Evolutionary conservation across 2,329 filamentous ascomycete genomes (phyloP).

Genomic region (Fusarium irregulare): DNA sequence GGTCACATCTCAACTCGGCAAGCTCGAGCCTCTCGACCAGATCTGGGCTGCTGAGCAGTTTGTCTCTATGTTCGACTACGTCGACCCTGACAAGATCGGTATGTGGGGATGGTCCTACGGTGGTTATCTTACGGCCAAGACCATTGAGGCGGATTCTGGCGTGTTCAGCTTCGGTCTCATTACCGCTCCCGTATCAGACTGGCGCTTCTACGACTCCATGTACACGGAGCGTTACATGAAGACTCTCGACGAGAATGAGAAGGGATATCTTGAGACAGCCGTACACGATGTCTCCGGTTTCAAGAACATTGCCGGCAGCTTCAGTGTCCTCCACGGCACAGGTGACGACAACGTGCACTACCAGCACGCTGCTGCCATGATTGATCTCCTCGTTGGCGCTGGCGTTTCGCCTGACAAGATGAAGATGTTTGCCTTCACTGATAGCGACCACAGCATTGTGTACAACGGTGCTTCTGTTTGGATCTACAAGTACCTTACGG

Average conservation of each 20-base stretch:
- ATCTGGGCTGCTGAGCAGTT: constrained; percentile 73
- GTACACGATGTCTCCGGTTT: constrained; percentile 70
- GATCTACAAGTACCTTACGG: constrained; percentile 72
- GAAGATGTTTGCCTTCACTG: constrained; percentile 73
- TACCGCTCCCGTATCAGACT: constrained; percentile 74
- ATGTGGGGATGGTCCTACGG: constrained; percentile 79
- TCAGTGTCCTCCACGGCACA: constrained; percentile 73
- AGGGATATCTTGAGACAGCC: constrained; percentile 70
- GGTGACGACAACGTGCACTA: constrained; percentile 80
- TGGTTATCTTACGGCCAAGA: constrained; percentile 74
- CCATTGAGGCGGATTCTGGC: constrained; percentile 70
- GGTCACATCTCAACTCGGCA: constrained; percentile 69
- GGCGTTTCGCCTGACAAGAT: constrained; percentile 71
- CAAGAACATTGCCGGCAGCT: constrained; percentile 69
- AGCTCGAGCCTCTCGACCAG: constrained; percentile 73
- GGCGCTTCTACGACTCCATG: constrained; percentile 77
- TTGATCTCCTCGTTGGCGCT: constrained; percentile 69
- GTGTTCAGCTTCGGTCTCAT: constrained; percentile 72
- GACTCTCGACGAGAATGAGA: constrained; percentile 64
- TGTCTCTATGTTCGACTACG: constrained; percentile 60
- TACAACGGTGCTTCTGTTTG: constrained; percentile 67
- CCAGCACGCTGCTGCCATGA: constrained; percentile 71
- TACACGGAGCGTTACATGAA: constrained; percentile 82
- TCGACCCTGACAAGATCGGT: constrained; percentile 69
- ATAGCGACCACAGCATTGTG: constrained; percentile 70